phyloP scores from a whole-genome alignment of 2,329 filamentous ascomycete genomes.

The Diatrype stigma region DNA sequence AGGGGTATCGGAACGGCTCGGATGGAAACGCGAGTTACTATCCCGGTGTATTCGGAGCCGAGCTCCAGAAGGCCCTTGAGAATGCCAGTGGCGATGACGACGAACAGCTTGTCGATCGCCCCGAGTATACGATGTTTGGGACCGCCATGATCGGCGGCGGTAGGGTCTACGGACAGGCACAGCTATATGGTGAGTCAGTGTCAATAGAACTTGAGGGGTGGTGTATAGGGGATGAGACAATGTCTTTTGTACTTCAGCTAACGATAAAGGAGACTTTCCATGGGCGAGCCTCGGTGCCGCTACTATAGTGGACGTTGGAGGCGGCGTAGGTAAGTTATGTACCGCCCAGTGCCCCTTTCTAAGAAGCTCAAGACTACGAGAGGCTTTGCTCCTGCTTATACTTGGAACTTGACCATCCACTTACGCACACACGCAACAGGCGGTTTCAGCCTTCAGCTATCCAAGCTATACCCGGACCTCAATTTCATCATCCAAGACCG shows the following conservation, averaged over 20 bases:
- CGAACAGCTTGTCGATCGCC: conserved; percentile 2
- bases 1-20: conserved; percentile 2
- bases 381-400: not conserved
- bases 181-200: conserved; percentile 9
- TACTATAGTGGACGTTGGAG: conserved; percentile 13
- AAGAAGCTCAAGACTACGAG: not conserved
- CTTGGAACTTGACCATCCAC: too few species aligned
- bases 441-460: conserved; percentile 29
- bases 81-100: not conserved
- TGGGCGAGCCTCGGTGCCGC: conserved; percentile 13
- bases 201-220: not conserved
- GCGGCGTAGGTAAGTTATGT: conserved; percentile 10
- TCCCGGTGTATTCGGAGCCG: conserved; percentile 22
- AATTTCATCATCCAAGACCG: conserved; percentile 21
- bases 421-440: too few species aligned
- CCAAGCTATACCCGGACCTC: conserved; percentile 19
- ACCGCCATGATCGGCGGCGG: conserved; percentile 16
- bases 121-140: conserved; percentile 14
- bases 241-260: too few species aligned
- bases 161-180: conserved; percentile 9
- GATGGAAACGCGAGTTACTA: conserved; percentile 9
- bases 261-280: conserved; percentile 10
- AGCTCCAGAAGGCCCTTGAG: conserved; percentile 4
- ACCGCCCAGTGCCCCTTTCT: not conserved
- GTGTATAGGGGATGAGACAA: too few species aligned